phyloP scores from a whole-genome alignment of 768 basidiomycete species.

The Tylopilus intermedius region DNA sequence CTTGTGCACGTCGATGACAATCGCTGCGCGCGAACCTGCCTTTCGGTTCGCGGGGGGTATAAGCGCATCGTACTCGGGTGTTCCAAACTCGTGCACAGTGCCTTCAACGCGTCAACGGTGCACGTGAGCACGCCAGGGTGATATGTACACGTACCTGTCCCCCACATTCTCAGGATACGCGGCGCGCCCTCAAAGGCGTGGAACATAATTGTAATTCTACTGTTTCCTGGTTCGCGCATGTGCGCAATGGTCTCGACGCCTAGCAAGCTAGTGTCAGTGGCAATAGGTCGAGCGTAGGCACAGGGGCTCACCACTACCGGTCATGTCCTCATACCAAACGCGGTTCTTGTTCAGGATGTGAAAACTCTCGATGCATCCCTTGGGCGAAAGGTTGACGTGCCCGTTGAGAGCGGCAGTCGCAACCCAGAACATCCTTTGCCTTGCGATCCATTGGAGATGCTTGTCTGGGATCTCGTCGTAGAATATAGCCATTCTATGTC shows the following conservation, averaged over 20 bases:
- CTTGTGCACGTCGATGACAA: conserved; percentile 59
- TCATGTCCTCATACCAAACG: conserved; percentile 74
- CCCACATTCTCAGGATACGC: conserved; percentile 55
- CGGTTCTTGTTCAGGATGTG: conserved; percentile 36
- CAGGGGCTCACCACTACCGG: conserved; percentile 53
- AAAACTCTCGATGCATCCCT: conserved; percentile 56
- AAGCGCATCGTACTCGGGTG: conserved; percentile 48
- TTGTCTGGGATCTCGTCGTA: conserved; percentile 52
- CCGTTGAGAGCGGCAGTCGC: conserved; percentile 63
- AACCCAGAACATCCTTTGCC: conserved; percentile 70
- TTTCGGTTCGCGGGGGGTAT: too few species aligned
- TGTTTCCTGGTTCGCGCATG: conserved; percentile 51
- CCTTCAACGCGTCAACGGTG: conserved; percentile 32
- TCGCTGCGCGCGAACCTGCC: conserved; percentile 52
- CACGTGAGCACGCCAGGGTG: not conserved
- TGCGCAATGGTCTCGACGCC: conserved; percentile 59
- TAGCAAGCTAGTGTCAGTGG: conserved; percentile 15
- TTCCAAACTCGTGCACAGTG: conserved; percentile 56
- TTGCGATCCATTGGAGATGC: conserved; percentile 50
- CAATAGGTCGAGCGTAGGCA: not conserved
- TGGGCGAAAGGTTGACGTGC: conserved; percentile 66
- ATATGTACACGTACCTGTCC: conserved; percentile 39
- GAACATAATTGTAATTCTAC: conserved; percentile 58
- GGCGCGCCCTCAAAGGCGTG: conserved; percentile 57
- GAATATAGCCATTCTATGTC: conserved; percentile 47